Base-by-base conservation (phyloP, 345 rosid genomes). In the Lepidium aucheri region DNA sequence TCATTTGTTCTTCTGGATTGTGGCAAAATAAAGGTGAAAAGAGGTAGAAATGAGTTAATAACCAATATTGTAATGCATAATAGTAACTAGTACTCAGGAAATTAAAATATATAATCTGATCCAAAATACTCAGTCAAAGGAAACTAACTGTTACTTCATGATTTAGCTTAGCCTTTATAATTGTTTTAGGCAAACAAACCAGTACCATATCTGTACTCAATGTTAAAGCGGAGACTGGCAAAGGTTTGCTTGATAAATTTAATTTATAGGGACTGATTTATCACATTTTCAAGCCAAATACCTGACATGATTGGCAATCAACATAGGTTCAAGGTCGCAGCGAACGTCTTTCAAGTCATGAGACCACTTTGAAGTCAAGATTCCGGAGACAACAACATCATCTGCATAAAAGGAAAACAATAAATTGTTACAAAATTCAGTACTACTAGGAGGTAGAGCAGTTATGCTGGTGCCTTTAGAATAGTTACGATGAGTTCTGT, bases 331-430 rank as follows among this genome's bases (percentile, higher is more conserved):
- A 79, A 93, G 97, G 76, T 86, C 95, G 70, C 95, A 86, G 35
- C 99, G 95, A 10, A 90, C 99, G 47, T 90, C 97, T 78, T 82
- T 93, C 52, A 87, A 53, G 69, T 90, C 92, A 69, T 95, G 88
- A 77, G 99, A 88, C 99, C 99, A 93, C 76, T 84, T 88, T 43
- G 96, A 87, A 39, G 96, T 93, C 78, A 93, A 77, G 74, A 88
- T 68, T 47, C 96, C 97, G 57, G 97, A 85, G 57, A 86, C 82
- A 65, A 88, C 86, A 55, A 88, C 85, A 78, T 93, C 96, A 79
- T 90, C 99, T 93, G 82, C 75, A 69, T 30, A 6, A 2, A 51
- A 68, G 42, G 28, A 36, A 34, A 28, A 59, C 6, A 33, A 66
- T 0, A 51, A 26, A 66, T 10, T 24, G 17, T 36, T 44, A 43